Base-by-base conservation (phyloP, 2,329 filamentous ascomycete species). In the Colletotrichum melonis region DNA sequence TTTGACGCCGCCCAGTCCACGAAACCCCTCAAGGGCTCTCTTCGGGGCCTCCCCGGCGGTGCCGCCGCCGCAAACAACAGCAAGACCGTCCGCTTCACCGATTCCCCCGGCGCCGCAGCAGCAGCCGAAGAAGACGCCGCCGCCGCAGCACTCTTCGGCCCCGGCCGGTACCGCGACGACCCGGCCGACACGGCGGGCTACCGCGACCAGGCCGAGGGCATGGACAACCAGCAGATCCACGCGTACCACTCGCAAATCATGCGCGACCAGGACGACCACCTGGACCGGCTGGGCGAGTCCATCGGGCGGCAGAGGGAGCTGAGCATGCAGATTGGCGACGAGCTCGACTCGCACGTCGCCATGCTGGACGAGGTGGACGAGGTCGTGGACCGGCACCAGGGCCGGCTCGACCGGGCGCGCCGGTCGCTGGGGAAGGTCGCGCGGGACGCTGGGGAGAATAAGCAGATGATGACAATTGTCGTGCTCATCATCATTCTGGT, bases 321-420 rank as follows among this genome's bases (percentile, higher is more conserved):
- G 74, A 95, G 93, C 80, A 97, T 98, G 86, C 94, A 97, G 85
- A 98, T 99, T 79, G 96, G 97, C 35, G 94, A 98, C 81, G 97
- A 99, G 87, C 88, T 99, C 46, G 97, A 98, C 78, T 93, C 92
- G 77, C 97, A 99, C 79, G 93, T 97, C 49, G 88, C 93, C 77
- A 87, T 99, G 87, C 87, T 99, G 35, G 96, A 98, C 81, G 96
- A 98, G 78, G 91, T 97, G 57, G 97, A 98, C 80, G 89, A 89
- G 57, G 89, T 92, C 24, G 93, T 95, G 8, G 95, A 98, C 81
- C 87, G 95, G 71, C 95, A 98, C 84, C 90, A 93, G 81, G 87
- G 86, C 30, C 91, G 94, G 63, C 86, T 99, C 64, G 91, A 95
- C 76, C 88, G 94, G 11, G 97, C 96, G 38, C 89, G 91, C 77